Percentiles rank a stretch among this genome's conserved stretches.
These are phyloP conservation scores for Vinca minor DNA, from an alignment of 257 asterid species.

Conservation along the genomic window DNA sequence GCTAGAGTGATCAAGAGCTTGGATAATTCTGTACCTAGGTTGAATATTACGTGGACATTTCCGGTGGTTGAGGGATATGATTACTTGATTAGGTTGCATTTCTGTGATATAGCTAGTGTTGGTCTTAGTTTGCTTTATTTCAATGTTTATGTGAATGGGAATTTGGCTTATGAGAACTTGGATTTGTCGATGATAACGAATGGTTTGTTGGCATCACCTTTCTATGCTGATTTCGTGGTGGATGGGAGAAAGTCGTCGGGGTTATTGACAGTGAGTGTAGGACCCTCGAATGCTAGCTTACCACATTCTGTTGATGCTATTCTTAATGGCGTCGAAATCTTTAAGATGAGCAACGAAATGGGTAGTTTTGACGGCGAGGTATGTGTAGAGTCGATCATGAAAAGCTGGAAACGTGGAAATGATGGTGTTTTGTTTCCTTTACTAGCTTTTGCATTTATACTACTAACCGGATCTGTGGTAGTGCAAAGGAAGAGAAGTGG, in stretches of 20 bases:
- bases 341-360: conserved; percentile 65
- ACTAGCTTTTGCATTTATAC: conserved; percentile 47
- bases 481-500: conserved; percentile 44
- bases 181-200: conserved; percentile 50
- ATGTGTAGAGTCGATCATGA: conserved; percentile 46
- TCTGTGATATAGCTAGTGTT: conserved; percentile 81
- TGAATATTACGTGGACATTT: conserved; percentile 59
- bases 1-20: conserved; percentile 66
- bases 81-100: conserved; percentile 75
- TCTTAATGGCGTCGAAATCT: conserved; percentile 81
- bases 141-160: conserved; percentile 69
- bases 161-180: conserved; percentile 65
- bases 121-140: conserved; percentile 50
- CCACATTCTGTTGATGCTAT: conserved; percentile 65
- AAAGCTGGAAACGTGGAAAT: conserved; percentile 49
- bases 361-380: conserved; percentile 67
- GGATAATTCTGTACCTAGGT: conserved; percentile 27
- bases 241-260: conserved; percentile 34
- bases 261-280: conserved; percentile 49
- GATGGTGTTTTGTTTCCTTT: conserved; percentile 33
- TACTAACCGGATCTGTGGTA: conserved; percentile 44
- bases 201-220: conserved; percentile 67
- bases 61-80: conserved; percentile 47
- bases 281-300: conserved; percentile 61
- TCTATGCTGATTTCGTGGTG: conserved; percentile 76